A percentile compares a stretch with the other conserved stretches of the same genome.
phyloP scores from a whole-genome alignment of 2,329 filamentous ascomycete genomes.

The Phaeoacremonium minimum region DNA sequence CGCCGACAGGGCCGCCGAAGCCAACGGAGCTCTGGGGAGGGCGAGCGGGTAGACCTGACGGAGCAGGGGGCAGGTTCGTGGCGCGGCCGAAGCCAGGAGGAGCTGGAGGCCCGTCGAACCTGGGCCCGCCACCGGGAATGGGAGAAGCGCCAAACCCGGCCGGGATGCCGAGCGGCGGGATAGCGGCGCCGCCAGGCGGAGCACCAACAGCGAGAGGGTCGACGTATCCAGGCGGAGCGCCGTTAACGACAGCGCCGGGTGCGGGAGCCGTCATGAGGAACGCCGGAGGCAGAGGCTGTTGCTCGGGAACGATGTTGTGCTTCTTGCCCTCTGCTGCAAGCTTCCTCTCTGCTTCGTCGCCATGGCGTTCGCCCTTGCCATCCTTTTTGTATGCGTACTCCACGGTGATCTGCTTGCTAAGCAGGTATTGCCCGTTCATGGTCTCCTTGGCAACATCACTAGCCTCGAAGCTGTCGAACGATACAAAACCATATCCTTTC shows the following conservation, averaged over 20 bases:
- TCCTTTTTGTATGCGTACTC: slow-evolving; percentile 99
- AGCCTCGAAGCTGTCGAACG: slow-evolving; percentile 87
- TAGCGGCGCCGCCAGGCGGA: slow-evolving; percentile 11
- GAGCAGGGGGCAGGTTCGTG: slow-evolving; percentile 39
- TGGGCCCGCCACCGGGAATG: slow-evolving; percentile 13
- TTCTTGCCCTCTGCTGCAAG: slow-evolving; percentile 90
- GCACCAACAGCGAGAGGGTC: slow-evolving; percentile 7
- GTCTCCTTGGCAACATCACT: slow-evolving; percentile 87
- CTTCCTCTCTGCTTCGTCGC: slow-evolving; percentile 88
- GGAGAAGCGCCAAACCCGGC: slow-evolving; percentile 23
- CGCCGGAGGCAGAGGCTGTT: slow-evolving; percentile 70
- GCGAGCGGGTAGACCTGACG: slow-evolving; percentile 44
- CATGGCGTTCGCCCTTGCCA: slow-evolving; percentile 92
- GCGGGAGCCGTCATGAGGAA: slow-evolving; percentile 49
- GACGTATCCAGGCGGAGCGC: slow-evolving; percentile 13
- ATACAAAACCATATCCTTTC: slow-evolving; percentile 96
- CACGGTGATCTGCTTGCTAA: slow-evolving; percentile 94
- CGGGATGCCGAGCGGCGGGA: slow-evolving; percentile 22
- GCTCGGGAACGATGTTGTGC: slow-evolving; percentile 83
- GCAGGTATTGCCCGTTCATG: slow-evolving; percentile 94
- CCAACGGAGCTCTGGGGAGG: slow-evolving; percentile 41
- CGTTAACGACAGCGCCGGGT: slow-evolving; percentile 13
- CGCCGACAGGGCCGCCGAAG: slow-evolving; percentile 38
- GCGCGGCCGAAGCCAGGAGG: slow-evolving; percentile 16
- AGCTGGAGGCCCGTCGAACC: slow-evolving; percentile 8